Percentiles rank a stretch among this genome's conserved stretches.
Conservation (phyloP, 2,329 filamentous ascomycete genomes). For the Sarocladium kiliense region DNA sequence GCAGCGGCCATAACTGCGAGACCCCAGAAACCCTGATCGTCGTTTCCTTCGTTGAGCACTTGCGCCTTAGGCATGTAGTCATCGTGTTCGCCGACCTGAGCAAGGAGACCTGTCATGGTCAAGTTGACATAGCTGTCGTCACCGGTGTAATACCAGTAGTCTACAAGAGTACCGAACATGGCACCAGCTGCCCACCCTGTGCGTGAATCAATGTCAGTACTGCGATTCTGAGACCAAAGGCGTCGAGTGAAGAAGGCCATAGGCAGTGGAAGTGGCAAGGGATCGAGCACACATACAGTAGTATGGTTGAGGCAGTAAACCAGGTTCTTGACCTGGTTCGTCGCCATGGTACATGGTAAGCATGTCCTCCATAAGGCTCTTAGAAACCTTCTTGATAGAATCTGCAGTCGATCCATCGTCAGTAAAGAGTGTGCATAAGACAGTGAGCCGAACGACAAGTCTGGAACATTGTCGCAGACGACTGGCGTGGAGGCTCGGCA, state of each 20-base stretch:
- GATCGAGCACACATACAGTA: slow-evolving; percentile 38
- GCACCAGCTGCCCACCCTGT: slow-evolving; percentile 70
- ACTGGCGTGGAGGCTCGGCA: neutral
- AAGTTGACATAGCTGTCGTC: slow-evolving; percentile 67
- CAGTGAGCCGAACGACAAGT: neutral
- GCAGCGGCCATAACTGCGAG: slow-evolving; percentile 66
- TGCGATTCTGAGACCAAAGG: too few relatives aligned
- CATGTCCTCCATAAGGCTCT: slow-evolving; percentile 47
- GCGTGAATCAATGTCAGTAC: slow-evolving; percentile 2
- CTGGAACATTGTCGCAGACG: neutral
- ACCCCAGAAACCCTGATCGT: slow-evolving; percentile 73
- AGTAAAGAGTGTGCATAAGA: neutral
- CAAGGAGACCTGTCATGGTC: slow-evolving; percentile 62
- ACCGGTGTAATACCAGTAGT: slow-evolving; percentile 82
- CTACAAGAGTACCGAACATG: slow-evolving; percentile 65
- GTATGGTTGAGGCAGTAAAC: slow-evolving; percentile 47
- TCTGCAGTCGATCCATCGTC: slow-evolving; percentile 27
- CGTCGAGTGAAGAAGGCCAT: neutral
- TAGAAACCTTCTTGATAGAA: slow-evolving; percentile 44
- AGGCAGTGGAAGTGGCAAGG: neutral
- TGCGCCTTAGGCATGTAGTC: slow-evolving; percentile 77
- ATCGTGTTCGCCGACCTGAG: slow-evolving; percentile 65
- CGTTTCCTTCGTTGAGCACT: slow-evolving; percentile 64
- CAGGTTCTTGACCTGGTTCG: slow-evolving; percentile 44
- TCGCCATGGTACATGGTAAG: slow-evolving; percentile 38